Evolutionary conservation across 257 asterid species (phyloP), one percentile per base, ranked within the genome.

Genomic region (Plantago elongata): DNA sequence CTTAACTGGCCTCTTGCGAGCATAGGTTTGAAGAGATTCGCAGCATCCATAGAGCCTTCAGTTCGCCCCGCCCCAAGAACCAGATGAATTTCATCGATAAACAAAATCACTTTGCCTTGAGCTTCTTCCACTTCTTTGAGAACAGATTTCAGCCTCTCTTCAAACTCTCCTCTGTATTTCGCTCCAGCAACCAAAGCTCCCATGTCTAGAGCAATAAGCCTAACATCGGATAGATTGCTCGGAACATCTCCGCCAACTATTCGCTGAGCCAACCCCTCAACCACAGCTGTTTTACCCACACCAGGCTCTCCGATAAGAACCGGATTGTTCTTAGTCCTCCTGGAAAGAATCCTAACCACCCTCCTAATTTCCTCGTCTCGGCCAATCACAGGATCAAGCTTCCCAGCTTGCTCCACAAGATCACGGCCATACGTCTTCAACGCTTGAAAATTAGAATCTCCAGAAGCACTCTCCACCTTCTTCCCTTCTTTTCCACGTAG

Each of bases 41-140:
- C 94, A 1, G 94, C 94, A 17, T 80, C 94, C 89, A 85, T 85
- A 0, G 95, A 86, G 5, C 89, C 95, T 62, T 86, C 95, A 0
- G 85, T 77, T 12, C 95, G 68, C 17, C 95, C 95, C 18, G 91
- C 91, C 1, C 91, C 95, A 27, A 83, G 66, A 59, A 86, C 95
- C 42, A 81, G 54, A 57, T 82, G 94, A 54, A 85, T 78, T 49
- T 85, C 94, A 75, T 85, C 94, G 0, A 85, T 85, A 12, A 85
- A 85, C 60, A 85, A 27, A 8, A 85, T 78, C 58, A 85, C 89
- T 68, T 85, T 85, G 51, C 95, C 95, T 3, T 86, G 83, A 3
- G 91, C 91, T 17, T 83, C 95, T 72, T 83, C 95, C 10, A 86
- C 91, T 70, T 86, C 89, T 66, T 86, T 86, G 47, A 86, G 38